Evolutionary conservation across 192 early-diverging fungal species (phyloP), one percentile per base, ranked within the genome.

Genomic region (Umbelopsis isabellina): DNA sequence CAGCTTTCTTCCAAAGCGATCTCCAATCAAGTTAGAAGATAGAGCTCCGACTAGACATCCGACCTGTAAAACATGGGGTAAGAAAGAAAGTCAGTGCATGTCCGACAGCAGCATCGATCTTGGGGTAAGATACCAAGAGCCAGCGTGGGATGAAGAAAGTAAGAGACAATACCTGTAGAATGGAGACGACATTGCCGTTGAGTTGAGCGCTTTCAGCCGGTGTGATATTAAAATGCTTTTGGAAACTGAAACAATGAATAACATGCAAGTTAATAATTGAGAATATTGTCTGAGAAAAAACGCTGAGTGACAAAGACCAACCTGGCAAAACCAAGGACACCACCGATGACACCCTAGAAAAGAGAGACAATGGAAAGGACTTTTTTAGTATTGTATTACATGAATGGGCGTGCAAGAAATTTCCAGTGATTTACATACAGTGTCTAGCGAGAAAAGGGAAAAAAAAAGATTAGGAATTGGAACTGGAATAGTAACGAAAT

Each of bases 1-100:
- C 22, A 67, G 73, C 46, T 85, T 86, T 65, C 89, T 80, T 4
- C 86, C 86, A 52, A 84, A 75, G 50, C 41, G 49, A 72, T 90
- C 89, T 7, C 55, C 55, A 5, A 61, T 13, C 13, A 61, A 61
- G 30, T 61, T 75, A 15, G 73, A 44, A 25, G 67, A 51, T 35
- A 75, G 48, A 33, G 73, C 73, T 53, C 73, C 73, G 35, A 75
- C 52, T n/a, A 75, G 53, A 52, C 73, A 75, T 9, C 73, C 73
- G 52, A 75, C 30, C 23, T 75, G 65, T 35, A 67, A 35, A 45
- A 50, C 15, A 46, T 61, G 55, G 55, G 53, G 23, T 25, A 58
- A 55, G n/a, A 55, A 30, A 10, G 2, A 25, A 55, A 16, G 20
- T 49, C 37, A 41, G 37, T 9, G 37, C 37, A 41, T 41, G 37